phyloP scores from a whole-genome alignment of 805 yeast genomes.

The Cyberlindnera mrakii region DNA sequence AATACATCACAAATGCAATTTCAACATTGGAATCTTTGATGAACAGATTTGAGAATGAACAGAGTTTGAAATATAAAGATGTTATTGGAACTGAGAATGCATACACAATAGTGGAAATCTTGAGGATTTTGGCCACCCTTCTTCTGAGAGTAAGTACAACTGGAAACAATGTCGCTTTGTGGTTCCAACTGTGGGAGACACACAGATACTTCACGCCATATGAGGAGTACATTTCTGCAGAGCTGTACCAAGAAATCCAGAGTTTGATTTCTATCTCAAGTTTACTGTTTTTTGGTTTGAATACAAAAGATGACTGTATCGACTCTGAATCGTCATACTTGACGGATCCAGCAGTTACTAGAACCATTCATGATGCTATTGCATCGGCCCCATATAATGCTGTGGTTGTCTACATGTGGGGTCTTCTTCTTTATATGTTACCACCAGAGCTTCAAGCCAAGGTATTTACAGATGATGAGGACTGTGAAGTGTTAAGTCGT shows the following conservation, averaged over 20 bases:
- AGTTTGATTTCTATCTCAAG: constrained; percentile 44
- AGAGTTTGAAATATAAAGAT: constrained; percentile 9
- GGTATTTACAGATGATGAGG: constrained; percentile 23
- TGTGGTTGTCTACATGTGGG: constrained; percentile 59
- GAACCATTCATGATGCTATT: constrained; percentile 35
- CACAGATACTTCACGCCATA: constrained; percentile 18
- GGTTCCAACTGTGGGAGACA: constrained; percentile 50
- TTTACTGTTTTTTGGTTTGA: constrained; percentile 50
- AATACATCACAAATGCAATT: constrained; percentile 21
- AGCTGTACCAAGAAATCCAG: constrained; percentile 29
- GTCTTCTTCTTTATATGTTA: constrained; percentile 46
- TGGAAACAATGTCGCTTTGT: constrained; percentile 32
- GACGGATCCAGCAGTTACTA: constrained; percentile 33
- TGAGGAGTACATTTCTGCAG: constrained; percentile 12
- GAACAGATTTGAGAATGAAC: constrained; percentile 1
- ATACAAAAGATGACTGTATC: constrained; percentile 39
- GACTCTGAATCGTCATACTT: constrained; percentile 33
- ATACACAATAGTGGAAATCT: constrained; percentile 28
- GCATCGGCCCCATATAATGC: constrained; percentile 35
- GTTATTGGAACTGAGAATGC: constrained; percentile 27
- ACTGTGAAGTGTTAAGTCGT: constrained; percentile 8
- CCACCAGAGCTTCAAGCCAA: constrained; percentile 42
- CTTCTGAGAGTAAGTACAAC: constrained; percentile 33
- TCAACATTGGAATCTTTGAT: constrained; percentile 4
- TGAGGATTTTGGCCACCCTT: constrained; percentile 34